These are phyloP conservation scores for Apiospora arundinis DNA, from an alignment of 2,329 filamentous ascomycete genomes.

Conservation along the genomic window DNA sequence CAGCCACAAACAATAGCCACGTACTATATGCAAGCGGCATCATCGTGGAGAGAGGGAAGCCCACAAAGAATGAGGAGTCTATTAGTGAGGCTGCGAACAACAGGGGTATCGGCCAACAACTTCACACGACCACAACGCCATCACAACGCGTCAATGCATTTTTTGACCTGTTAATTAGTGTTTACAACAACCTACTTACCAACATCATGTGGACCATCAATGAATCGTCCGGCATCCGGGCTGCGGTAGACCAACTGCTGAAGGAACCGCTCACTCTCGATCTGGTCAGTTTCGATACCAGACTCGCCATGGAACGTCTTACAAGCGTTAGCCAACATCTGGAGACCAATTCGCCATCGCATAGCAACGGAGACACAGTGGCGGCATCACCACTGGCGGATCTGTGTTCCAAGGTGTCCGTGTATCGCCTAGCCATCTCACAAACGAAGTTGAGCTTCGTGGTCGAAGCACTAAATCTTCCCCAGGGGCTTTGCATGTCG, in stretches of 20 bases:
- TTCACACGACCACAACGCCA: not conserved
- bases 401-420: not conserved
- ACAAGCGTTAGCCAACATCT: not conserved
- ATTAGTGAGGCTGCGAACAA: not conserved
- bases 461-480: not conserved
- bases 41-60: not conserved
- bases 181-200: conserved; percentile 1
- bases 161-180: not conserved
- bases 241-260: not conserved
- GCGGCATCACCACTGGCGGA: not conserved
- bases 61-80: not conserved
- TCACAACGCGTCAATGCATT: not conserved
- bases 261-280: conserved; percentile 12
- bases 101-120: not conserved
- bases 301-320: conserved; percentile 14
- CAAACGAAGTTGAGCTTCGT: conserved; percentile 11
- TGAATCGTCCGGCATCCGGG: not conserved
- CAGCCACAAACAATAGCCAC: conserved; percentile 10
- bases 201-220: conserved; percentile 5
- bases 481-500: conserved; percentile 16
- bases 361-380: not conserved
- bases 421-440: conserved; percentile 1
- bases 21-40: not conserved
- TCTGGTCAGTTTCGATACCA: not conserved
- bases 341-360: not conserved